A percentile compares a stretch with the other conserved stretches of the same genome.
phyloP scores from a whole-genome alignment of 176 grass and related monocot genomes.

The Chrysopogon serrulatus region DNA sequence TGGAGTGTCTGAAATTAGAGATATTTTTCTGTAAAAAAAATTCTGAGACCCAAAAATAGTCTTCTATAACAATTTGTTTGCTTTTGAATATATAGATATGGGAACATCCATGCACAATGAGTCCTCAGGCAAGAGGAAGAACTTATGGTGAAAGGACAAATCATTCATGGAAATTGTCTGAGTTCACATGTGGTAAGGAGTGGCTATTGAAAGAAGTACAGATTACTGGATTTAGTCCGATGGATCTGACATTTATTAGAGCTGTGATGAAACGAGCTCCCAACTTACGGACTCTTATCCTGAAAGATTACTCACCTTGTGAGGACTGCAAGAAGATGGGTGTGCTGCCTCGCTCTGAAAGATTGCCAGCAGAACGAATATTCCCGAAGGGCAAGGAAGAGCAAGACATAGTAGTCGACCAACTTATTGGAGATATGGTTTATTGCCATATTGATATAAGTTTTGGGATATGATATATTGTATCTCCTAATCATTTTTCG shows the following conservation, averaged over 20 bases:
- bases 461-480: not conserved
- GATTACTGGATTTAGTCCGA: not conserved
- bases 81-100: not conserved
- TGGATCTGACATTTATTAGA: constrained; percentile 2
- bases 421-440: not conserved
- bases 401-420: not conserved
- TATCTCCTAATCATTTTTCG: not conserved
- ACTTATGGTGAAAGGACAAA: not conserved
- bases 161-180: not conserved
- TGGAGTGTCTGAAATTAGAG: no score
- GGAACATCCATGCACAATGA: not conserved
- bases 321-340: not conserved
- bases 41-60: no score
- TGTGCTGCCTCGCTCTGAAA: not conserved
- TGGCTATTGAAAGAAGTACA: not conserved
- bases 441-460: not conserved
- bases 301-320: not conserved
- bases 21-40: no score
- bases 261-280: constrained; percentile 1
- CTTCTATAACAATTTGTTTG: no score
- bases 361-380: not conserved
- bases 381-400: not conserved
- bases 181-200: not conserved
- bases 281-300: not conserved
- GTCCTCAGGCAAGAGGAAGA: not conserved